phyloP scores from a whole-genome alignment of 495 filamentous ascomycete species.

The Penicillium paradoxum region DNA sequence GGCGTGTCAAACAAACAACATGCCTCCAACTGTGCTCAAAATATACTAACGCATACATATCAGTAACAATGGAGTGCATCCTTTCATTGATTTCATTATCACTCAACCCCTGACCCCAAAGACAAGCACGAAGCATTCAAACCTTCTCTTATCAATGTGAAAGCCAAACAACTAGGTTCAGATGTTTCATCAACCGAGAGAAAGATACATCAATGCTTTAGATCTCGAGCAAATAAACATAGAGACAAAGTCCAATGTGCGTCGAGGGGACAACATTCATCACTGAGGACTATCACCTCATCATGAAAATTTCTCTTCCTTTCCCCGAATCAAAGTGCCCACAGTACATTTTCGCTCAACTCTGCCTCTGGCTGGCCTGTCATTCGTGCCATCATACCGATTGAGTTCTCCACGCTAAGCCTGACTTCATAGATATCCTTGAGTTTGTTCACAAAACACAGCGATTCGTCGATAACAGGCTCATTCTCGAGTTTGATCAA shows the following conservation, averaged over 20 bases:
- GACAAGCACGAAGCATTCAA: too few species aligned
- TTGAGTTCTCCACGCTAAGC: not conserved
- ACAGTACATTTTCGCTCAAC: not conserved
- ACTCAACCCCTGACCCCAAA: too few species aligned
- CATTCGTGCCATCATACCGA: not conserved
- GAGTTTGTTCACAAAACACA: not conserved
- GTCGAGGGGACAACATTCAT: not conserved
- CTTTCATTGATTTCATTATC: too few species aligned
- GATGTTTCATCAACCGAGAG: not conserved
- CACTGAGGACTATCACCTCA: not conserved
- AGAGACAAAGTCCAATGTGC: not conserved
- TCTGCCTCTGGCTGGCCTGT: not conserved
- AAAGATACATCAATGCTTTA: not conserved
- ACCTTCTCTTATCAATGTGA: too few species aligned
- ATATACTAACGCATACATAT: too few species aligned
- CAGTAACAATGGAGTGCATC: too few species aligned
- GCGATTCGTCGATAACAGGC: constrained; percentile 2
- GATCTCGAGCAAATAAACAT: not conserved
- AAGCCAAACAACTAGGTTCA: not conserved
- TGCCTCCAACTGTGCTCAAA: not conserved
- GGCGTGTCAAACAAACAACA: not conserved
- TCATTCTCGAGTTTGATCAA: not conserved
- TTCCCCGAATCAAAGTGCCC: not conserved
- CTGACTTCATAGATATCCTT: not conserved
- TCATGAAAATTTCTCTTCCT: not conserved